Base-by-base conservation (phyloP, 2,329 filamentous ascomycete species). In the Trichophyton rubrum region DNA sequence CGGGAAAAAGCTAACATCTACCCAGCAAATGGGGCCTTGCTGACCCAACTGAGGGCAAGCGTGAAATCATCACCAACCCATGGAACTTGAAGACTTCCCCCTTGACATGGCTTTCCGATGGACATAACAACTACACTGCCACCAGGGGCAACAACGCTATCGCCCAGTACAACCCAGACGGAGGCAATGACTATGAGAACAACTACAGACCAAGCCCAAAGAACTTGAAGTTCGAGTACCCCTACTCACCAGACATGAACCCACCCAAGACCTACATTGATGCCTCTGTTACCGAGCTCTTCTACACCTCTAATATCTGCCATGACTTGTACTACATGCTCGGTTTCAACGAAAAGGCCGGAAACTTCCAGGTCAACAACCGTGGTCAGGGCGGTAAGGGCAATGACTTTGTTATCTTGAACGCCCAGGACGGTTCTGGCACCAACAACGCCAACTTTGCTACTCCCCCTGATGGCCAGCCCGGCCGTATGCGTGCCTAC, bases 401-500 rank as follows among this genome's bases (percentile, higher is more conserved):
- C 17, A 43, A 41, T 45, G 62, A 63, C 60, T 63, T 33, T 43
- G 62, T 60, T 8, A 63, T 63, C 35, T 47, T 60, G 53, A 61
- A 63, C 38, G 51, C 62, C 8, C 62, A 63, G 15, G 62, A 63
- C 27, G 62, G 62, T 15, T 63, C 62, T 35, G 62, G 62, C 27
- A 56, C 38, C 13, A 63, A 63, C 55, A 63, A 63, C 35, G 62
- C 62, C 53, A 63, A 63, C 58, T 63, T 63, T 9, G 60, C 60
- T 58, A 63, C 62, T 59, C 62, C 62, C 15, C 62, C 62, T 33
- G 62, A 63, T 59, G 62, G 62, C 27, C 51, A 58, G 24, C 60
- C 60, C 27, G 62, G 62, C 33, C 62, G 62, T 58, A 63, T 63
- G 62, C 60, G 62, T 41, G 61, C 61, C 56, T 63, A 63, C 60